These are phyloP conservation scores for Nicotiana rustica DNA, from an alignment of 305 asterid species.

Conservation along the genomic window DNA sequence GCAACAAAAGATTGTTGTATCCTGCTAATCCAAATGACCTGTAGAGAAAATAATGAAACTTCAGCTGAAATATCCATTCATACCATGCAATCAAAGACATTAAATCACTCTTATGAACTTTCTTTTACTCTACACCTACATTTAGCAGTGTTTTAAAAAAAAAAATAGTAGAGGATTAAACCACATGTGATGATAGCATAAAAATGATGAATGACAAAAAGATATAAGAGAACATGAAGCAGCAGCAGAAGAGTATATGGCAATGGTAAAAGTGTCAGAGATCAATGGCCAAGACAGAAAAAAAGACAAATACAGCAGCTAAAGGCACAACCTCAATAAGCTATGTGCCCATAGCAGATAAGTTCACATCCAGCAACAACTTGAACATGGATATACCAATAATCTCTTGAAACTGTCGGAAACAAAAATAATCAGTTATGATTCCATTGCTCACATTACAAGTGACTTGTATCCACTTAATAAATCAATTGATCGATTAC, in stretches of 20 bases:
- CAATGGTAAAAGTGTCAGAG: conserved; percentile 8
- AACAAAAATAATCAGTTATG: no score
- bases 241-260: neutral
- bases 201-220: neutral
- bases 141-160: neutral
- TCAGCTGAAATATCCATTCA: neutral
- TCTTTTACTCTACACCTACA: conserved; percentile 1
- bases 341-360: no score
- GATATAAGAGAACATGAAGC: neutral
- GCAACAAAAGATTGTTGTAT: neutral
- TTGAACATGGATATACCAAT: no score
- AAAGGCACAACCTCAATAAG: neutral
- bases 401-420: no score
- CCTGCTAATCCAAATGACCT: neutral
- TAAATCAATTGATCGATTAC: no score
- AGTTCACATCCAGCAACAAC: no score
- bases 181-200: neutral
- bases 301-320: neutral
- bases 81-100: conserved; percentile 20
- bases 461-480: no score
- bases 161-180: neutral
- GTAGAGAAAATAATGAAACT: neutral
- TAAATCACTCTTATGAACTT: conserved; percentile 13
- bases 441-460: no score
- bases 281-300: neutral